Conservation (phyloP, 2,329 filamentous ascomycete genomes). For the Fusarium anguioides region DNA sequence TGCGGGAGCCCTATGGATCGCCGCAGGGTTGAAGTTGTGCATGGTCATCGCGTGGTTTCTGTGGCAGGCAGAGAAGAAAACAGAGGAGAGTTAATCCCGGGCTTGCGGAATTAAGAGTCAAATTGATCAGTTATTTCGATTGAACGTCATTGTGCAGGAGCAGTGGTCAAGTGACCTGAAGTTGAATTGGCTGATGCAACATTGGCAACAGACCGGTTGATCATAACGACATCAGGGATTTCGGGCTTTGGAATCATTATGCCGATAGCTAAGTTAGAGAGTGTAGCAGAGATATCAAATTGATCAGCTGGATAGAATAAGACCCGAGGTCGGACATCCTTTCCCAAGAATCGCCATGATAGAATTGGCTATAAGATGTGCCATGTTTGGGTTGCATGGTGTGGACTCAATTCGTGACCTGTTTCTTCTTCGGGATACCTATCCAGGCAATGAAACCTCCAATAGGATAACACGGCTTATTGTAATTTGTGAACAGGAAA, state of each 20-base stretch:
- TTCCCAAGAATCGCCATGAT: constrained; percentile 14
- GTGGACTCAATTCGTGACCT: constrained; percentile 18
- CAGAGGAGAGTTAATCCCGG: constrained; percentile 4
- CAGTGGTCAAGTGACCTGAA: constrained; percentile 18
- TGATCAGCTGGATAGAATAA: constrained; percentile 9
- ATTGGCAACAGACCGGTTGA: constrained; percentile 16
- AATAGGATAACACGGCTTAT: constrained; percentile 1
- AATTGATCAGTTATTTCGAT: neutral
- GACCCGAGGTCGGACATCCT: constrained; percentile 31
- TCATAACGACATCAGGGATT: constrained; percentile 26
- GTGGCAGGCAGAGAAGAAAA: constrained; percentile 64
- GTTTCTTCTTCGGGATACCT: constrained; percentile 30
- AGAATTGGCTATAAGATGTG: constrained; percentile 5
- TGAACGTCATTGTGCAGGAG: constrained; percentile 13
- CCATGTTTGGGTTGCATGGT: constrained; percentile 22
- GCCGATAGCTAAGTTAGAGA: constrained; percentile 1
- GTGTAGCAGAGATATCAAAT: neutral
- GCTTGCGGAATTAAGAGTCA: neutral
- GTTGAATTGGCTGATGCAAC: constrained; percentile 25
- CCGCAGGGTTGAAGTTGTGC: constrained; percentile 64
- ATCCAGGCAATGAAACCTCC: constrained; percentile 16
- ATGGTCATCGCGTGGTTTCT: constrained; percentile 69
- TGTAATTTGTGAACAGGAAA: constrained; percentile 32
- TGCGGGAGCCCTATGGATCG: constrained; percentile 68
- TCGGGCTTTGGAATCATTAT: constrained; percentile 12